Conservation (phyloP, 495 filamentous ascomycete genomes). For the Sordaria brevicollis region DNA sequence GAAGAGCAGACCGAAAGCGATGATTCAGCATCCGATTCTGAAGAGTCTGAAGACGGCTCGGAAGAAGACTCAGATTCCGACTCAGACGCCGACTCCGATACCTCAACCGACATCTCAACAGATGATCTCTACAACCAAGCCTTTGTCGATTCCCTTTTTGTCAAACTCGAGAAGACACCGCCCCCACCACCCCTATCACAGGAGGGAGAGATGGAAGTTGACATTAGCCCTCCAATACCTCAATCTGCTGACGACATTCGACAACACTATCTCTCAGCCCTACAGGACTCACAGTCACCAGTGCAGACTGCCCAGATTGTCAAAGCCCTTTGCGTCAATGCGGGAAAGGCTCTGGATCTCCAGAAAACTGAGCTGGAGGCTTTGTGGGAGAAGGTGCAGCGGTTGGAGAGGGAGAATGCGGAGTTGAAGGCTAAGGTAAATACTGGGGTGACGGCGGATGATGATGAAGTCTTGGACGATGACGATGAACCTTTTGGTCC, state of each 20-base stretch:
- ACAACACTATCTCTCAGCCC: not conserved
- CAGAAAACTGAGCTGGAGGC: not conserved
- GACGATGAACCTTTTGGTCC: not conserved
- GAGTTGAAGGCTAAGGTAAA: not conserved
- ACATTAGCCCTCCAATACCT: not conserved
- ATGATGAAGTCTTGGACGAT: not conserved
- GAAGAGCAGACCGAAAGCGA: not conserved
- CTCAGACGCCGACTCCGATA: not conserved
- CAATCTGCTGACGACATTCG: not conserved
- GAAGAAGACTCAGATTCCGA: no score
- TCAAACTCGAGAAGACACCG: not conserved
- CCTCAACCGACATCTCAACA: not conserved
- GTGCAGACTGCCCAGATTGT: not conserved
- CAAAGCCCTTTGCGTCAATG: not conserved
- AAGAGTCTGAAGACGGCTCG: not conserved
- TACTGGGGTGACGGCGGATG: not conserved
- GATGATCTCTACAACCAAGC: not conserved
- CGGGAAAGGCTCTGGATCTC: not conserved
- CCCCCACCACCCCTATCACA: not conserved
- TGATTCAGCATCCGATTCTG: not conserved
- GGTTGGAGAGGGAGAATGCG: not conserved
- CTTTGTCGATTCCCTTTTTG: not conserved
- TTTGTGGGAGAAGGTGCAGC: not conserved
- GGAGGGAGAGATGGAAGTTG: not conserved
- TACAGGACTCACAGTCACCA: not conserved